phyloP scores from a whole-genome alignment of 768 basidiomycete genomes.

The Suillus clintonianus region DNA sequence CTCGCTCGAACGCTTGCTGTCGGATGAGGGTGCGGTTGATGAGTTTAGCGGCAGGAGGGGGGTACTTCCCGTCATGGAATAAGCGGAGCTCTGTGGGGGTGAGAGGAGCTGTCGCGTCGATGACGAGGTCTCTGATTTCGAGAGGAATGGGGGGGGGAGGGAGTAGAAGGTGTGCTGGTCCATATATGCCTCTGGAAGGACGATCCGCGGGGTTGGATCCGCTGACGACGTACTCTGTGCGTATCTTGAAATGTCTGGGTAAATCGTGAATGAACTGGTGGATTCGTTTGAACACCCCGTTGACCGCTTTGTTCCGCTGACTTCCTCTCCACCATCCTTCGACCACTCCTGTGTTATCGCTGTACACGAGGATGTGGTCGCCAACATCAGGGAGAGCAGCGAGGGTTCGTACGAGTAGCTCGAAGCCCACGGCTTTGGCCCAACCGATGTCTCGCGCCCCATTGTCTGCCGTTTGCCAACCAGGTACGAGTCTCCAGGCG shows the following conservation, averaged over 20 bases:
- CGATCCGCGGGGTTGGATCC: neutral
- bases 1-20: neutral
- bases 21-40: neutral
- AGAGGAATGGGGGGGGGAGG: slow-evolving; percentile 21
- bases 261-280: no score
- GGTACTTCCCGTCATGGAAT: neutral
- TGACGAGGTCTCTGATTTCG: neutral
- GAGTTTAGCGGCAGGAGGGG: slow-evolving; percentile 4
- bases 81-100: slow-evolving; percentile 13
- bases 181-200: neutral
- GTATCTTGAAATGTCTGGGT: no score
- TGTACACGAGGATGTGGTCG: slow-evolving; percentile 25
- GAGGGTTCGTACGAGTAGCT: slow-evolving; percentile 34
- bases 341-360: slow-evolving; percentile 44
- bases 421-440: slow-evolving; percentile 49
- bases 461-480: slow-evolving; percentile 29
- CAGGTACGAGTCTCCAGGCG: slow-evolving; percentile 33
- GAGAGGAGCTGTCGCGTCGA: slow-evolving; percentile 20
- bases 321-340: slow-evolving; percentile 48
- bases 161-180: slow-evolving; percentile 9
- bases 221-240: neutral
- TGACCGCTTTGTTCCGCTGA: no score
- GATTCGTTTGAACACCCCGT: no score
- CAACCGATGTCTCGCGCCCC: slow-evolving; percentile 41
- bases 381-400: neutral